phyloP scores from a whole-genome alignment of 2,329 filamentous ascomycete species.

The Colletotrichum camelliae region DNA sequence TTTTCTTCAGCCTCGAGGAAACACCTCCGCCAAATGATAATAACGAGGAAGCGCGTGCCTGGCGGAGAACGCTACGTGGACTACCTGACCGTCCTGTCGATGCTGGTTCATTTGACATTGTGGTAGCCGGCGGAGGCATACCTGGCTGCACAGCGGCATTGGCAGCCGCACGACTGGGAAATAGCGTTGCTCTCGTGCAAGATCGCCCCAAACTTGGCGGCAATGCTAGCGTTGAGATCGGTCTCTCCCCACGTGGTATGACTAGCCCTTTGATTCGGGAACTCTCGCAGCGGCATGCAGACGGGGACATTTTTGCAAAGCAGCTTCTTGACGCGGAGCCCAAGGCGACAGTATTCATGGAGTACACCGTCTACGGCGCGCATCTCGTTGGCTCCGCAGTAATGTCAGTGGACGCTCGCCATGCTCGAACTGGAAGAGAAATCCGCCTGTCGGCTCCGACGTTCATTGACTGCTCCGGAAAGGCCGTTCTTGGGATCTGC shows the following conservation, averaged over 20 bases:
- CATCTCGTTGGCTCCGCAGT: background rate
- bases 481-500: background rate
- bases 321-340: background rate
- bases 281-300: background rate
- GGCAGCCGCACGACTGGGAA: background rate
- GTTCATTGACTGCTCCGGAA: background rate
- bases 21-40: background rate
- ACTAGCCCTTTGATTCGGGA: background rate
- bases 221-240: background rate
- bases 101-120: background rate
- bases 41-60: rapidly evolving
- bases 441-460: background rate
- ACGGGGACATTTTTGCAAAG: background rate
- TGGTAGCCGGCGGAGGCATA: background rate
- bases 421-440: background rate
- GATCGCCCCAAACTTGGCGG: background rate
- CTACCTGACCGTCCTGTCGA: background rate
- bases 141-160: background rate
- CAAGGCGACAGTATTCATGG: background rate
- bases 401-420: background rate
- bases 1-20: background rate
- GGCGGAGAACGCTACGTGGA: background rate
- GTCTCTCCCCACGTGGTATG: background rate
- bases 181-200: background rate
- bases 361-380: background rate